phyloP scores from a whole-genome alignment of 805 yeast species.

The Maudiozyma serrabonitensis region DNA sequence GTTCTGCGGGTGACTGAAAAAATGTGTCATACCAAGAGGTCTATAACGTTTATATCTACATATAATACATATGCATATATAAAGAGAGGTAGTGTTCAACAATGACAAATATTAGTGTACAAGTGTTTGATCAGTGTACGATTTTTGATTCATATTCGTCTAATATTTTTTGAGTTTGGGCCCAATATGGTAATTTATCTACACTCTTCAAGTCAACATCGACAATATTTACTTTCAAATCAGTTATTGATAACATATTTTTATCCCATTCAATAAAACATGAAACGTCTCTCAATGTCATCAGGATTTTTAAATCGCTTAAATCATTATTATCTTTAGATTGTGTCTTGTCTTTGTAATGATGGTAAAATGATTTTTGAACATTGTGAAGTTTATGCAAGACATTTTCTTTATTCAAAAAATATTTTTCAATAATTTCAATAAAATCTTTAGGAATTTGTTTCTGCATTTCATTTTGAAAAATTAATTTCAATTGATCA shows the following conservation, averaged over 20 bases:
- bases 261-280: conserved; percentile 24
- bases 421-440: conserved; percentile 13
- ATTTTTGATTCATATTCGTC: neutral
- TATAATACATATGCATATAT: too few species aligned
- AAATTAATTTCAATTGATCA: conserved; percentile 6
- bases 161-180: conserved; percentile 16
- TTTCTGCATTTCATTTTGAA: neutral
- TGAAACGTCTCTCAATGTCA: conserved; percentile 34
- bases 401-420: conserved; percentile 13
- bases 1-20: too few species aligned
- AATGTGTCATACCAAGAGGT: too few species aligned
- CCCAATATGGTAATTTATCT: conserved; percentile 41
- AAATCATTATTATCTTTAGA: conserved; percentile 8
- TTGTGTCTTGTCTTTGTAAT: neutral
- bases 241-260: neutral
- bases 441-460: conserved; percentile 11
- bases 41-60: too few species aligned
- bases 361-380: conserved; percentile 13
- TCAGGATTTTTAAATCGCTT: conserved; percentile 20
- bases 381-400: conserved; percentile 13
- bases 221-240: conserved; percentile 26
- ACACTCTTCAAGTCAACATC: conserved; percentile 47
- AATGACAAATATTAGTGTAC: neutral
- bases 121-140: neutral
- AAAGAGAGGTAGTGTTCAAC: too few species aligned